Base-by-base conservation (phyloP, 805 yeast species). In the Ascoidea asiatica region DNA sequence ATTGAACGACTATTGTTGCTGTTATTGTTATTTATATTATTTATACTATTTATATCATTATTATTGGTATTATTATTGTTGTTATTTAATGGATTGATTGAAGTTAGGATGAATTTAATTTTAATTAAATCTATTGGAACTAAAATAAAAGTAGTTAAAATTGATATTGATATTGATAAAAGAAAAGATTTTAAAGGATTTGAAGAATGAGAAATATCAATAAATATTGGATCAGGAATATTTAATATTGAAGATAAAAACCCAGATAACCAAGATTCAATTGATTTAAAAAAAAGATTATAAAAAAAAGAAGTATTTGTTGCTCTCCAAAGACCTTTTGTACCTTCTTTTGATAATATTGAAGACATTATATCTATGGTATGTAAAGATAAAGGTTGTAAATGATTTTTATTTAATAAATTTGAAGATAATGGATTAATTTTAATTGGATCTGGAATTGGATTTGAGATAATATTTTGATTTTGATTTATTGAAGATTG, bases 221-320 rank as follows among this genome's bases (percentile, higher is more conserved):
- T 79, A 58, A 87, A 81, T 49, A 79, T 77, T 2, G 96, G 96
- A 57, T 89, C 97, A 0, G 96, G 95, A 23, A 87, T 75, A 18
- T 83, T 81, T 43, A 84, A 60, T 40, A 85, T 64, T 2, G 96
- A 92, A 4, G 95, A 79, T 5, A 88, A 57, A 50, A 89, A 75
- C 3, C 96, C 96, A 0, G 94, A 82, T 41, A 88, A 69, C 97
- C 97, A 89, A 1, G 95, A 86, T 56, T 85, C 90, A 40, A 88
- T 64, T 0, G 95, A 82, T 42, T 78, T 75, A 2, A 81, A 75
- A 18, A 87, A 65, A 0, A 95, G 82, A 44, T 74, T 81, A 56
- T 82, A 72, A 18, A 92, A 68, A 54, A 88, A 90, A 0, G 95
- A 72, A 2, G 95, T 81, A 56, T 84, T 81, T 38, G 79, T 72